Conservation (phyloP, 2,329 filamentous ascomycete genomes). For the Daldinia sp. region DNA sequence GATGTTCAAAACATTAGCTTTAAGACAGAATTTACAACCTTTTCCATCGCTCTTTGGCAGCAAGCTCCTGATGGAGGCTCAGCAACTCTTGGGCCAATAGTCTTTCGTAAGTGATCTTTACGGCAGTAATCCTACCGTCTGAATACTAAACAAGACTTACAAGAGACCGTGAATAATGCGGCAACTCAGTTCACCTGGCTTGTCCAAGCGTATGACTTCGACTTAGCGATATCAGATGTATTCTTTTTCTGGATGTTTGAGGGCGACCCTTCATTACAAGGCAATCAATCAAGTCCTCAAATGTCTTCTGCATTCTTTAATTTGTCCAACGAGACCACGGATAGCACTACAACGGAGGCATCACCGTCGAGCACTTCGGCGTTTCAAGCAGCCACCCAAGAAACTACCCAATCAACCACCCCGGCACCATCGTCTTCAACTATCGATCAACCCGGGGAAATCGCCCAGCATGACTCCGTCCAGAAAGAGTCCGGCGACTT, state of each 20-base stretch:
- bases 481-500: background rate
- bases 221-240: slow-evolving; percentile 3
- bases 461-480: background rate
- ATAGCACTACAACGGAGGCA: background rate
- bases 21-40: slow-evolving; percentile 31
- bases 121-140: background rate
- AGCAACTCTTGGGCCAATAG: slow-evolving; percentile 33
- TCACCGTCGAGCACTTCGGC: background rate
- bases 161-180: slow-evolving; percentile 12
- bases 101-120: slow-evolving; percentile 11
- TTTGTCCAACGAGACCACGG: background rate
- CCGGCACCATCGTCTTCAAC: background rate
- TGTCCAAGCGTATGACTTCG: slow-evolving; percentile 16
- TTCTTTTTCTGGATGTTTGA: slow-evolving; percentile 21
- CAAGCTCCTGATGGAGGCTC: slow-evolving; percentile 25
- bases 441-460: background rate
- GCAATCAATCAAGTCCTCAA: background rate
- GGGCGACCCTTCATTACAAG: slow-evolving; percentile 1
- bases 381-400: too few species aligned
- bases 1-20: slow-evolving; percentile 34
- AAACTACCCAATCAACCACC: too few species aligned
- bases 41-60: slow-evolving; percentile 45
- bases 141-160: background rate
- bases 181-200: slow-evolving; percentile 14
- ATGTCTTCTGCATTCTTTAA: slow-evolving; percentile 1